Base-by-base conservation (phyloP, 2,329 filamentous ascomycete genomes). In the Xylariaceae sp. region DNA sequence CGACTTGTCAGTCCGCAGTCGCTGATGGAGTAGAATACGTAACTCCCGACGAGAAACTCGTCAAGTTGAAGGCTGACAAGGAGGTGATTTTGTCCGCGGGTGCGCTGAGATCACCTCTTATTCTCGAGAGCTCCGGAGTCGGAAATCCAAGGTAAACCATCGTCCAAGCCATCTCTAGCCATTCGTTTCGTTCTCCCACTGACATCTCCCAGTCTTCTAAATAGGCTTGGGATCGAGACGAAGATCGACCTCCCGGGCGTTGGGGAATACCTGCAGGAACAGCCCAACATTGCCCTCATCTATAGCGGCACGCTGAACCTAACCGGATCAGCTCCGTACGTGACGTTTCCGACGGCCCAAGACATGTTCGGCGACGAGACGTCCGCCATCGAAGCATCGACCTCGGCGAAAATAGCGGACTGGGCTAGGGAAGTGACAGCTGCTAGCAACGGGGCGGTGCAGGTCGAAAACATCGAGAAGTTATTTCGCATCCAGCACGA, bases 111-210 rank as follows among this genome's bases (percentile, higher is more conserved):
- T 80, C 79, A 7, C 82, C 83, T 1, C 71, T 78, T 0, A 78
- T 86, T 11, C 76, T 86, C 1, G 77, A 84, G 58, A 73, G 74
- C 7, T 85, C 82, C 0, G 83, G 82, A 0, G 75, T 86, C 12
- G 82, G 83, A 0, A 75, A 76, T 46, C 64, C 69, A 5, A 59
- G 29, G 68, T 72, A 64, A 49, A 63, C 47, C n/a, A 14, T 7
- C 9, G 3, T 39, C n/a, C 44, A 6, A 41, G 17, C 19, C 23
- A 3, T 17, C 4, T 21, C n/a, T 31, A 33, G 9, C 16, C 9
- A 4, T n/a, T 6, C 40, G 31, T 16, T 57, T 48, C 11, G 49
- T 45, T 4, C 23, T 24, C n/a, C n/a, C n/a, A n/a, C n/a, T n/a
- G n/a, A n/a, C n/a, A n/a, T n/a, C 43, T 37, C 63, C 65, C 19